Evolutionary conservation across 495 filamentous ascomycete species (phyloP).

Genomic region (Neurospora sp.): DNA sequence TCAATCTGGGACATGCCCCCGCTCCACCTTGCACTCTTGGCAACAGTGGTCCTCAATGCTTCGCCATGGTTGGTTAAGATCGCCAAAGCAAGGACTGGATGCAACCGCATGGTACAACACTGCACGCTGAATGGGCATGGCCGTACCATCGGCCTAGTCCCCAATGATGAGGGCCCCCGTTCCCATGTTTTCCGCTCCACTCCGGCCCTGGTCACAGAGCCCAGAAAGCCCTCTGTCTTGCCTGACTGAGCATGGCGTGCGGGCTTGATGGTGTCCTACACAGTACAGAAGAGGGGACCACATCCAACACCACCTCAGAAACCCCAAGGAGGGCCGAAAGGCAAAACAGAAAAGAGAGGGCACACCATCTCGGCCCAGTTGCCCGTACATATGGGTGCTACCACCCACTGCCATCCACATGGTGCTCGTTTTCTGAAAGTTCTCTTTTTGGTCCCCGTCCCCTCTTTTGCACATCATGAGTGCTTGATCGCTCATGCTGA

Average conservation of each 20-base stretch:
- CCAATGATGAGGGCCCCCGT: conserved; percentile 8
- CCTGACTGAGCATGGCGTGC: not conserved
- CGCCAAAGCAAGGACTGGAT: conserved; percentile 2
- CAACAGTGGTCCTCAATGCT: not conserved
- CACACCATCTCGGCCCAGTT: conserved; percentile 7
- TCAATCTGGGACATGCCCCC: conserved; percentile 9
- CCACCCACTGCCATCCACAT: conserved; percentile 4
- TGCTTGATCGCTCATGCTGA: not conserved
- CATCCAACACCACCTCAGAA: not conserved
- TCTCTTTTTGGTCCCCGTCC: not conserved
- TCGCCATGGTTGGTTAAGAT: not conserved
- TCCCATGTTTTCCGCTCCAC: conserved; percentile 6
- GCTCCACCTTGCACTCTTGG: conserved; percentile 6
- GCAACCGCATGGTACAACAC: conserved; percentile 6
- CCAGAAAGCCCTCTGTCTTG: not conserved
- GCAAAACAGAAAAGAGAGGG: conserved; percentile 1
- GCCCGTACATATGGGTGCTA: conserved; percentile 9
- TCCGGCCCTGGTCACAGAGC: not conserved
- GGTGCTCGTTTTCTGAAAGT: not conserved
- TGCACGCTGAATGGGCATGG: conserved; percentile 3
- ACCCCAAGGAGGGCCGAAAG: not conserved
- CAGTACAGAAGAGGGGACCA: not conserved
- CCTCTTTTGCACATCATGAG: not conserved
- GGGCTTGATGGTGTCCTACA: conserved; percentile 2
- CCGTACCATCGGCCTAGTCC: conserved; percentile 1